A percentile compares a stretch with the other conserved stretches of the same genome.
Evolutionary conservation across 1,284 basidiomycete species (phyloP).

Genomic region (Rhodotorula sp.): DNA sequence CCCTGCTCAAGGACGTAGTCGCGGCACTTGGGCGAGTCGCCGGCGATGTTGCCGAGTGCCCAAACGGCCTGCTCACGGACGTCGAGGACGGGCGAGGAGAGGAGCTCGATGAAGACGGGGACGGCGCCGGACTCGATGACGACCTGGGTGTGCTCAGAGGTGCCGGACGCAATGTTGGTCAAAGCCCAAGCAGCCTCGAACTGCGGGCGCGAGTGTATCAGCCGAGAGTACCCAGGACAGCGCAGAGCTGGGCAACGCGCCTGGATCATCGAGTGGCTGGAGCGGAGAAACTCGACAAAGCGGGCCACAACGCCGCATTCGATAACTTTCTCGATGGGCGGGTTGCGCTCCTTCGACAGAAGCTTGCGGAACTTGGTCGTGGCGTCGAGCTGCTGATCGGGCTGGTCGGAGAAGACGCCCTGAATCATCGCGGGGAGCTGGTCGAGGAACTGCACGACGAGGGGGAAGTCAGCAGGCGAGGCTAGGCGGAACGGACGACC

Average conservation of each 20-base stretch:
- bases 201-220: conserved; percentile 51
- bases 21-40: conserved; percentile 88
- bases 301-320: conserved; percentile 95
- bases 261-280: conserved; percentile 91
- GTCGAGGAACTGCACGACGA: conserved; percentile 49
- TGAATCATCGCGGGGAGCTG: conserved; percentile 75
- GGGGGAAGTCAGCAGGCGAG: background rate
- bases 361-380: conserved; percentile 95
- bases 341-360: conserved; percentile 99
- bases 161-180: conserved; percentile 99
- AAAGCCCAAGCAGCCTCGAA: conserved; percentile 99
- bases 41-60: conserved; percentile 95
- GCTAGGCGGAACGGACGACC: background rate
- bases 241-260: conserved; percentile 53
- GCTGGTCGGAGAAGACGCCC: conserved; percentile 88
- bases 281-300: conserved; percentile 91
- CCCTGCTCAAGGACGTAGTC: conserved; percentile 68
- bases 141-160: conserved; percentile 96
- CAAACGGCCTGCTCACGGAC: conserved; percentile 96
- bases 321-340: conserved; percentile 98
- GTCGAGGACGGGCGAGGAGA: conserved; percentile 70
- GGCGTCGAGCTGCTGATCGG: conserved; percentile 88
- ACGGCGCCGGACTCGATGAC: conserved; percentile 94
- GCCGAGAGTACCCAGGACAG: too few species aligned
- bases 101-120: conserved; percentile 93